Evolutionary conservation across 148 eudicot species (phyloP), one percentile per base, ranked within the genome.

Genomic region (Drosera capensis): DNA sequence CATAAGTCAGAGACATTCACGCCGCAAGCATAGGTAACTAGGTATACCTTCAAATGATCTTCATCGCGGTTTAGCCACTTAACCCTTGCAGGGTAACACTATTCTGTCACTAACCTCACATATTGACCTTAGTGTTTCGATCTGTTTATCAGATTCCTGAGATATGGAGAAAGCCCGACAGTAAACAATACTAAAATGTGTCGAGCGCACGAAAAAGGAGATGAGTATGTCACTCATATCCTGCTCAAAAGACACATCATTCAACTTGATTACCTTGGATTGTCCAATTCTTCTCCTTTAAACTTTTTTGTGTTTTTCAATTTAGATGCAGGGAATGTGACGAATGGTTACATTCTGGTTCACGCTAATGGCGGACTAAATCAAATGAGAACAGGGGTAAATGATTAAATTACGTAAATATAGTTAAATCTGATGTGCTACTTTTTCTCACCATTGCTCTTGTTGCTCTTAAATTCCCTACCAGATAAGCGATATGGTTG

Each of bases 401-500:
- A n/a, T n/a, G n/a, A n/a, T n/a, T n/a, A n/a, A n/a, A n/a, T n/a
- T n/a, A n/a, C n/a, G n/a, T n/a, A n/a, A n/a, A n/a, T n/a, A n/a
- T n/a, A n/a, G n/a, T n/a, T n/a, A n/a, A n/a, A n/a, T n/a, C n/a
- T n/a, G n/a, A n/a, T n/a, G n/a, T n/a, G n/a, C 3, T 34, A 29
- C 15, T 23, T 9, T 25, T 15, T 3, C 16, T 35, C 7, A 45
- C 1, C 0, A 8, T 36, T 23, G 25, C 22, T 7, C 20, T 0
- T 23, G 0, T 23, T 54, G 5, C 28, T 21, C 14, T 14, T 8
- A 3, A 28, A 14, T 8, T 43, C 41, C n/a, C 3, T 1, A 7
- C 2, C 71, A 82, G 94, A 82, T 82, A 37, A 65, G 87, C 42
- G 94, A 82, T 35, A 82, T 82, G 87, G 78, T 79, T 43, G 94